A percentile compares a stretch with the other conserved stretches of the same genome.
Conservation (phyloP, 768 basidiomycete genomes). For the Termitomyces sp. region DNA sequence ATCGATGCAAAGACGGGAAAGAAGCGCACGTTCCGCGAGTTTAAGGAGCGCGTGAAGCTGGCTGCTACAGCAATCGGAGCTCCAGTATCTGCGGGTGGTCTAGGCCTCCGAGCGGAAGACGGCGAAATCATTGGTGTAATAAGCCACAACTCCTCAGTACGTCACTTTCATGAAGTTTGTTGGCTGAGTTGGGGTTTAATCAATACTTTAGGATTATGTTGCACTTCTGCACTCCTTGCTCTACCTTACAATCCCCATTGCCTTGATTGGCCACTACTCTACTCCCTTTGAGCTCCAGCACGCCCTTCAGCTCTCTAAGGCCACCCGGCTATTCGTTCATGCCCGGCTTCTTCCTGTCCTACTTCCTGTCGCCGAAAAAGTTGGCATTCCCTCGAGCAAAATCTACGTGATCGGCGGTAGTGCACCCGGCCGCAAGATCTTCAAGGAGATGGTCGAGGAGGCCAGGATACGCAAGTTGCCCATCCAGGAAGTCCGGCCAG, state of each 20-base stretch:
- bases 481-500: slow-evolving; percentile 4
- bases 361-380: slow-evolving; percentile 29
- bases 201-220: slow-evolving; percentile 42
- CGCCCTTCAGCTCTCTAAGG: slow-evolving; percentile 37
- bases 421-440: slow-evolving; percentile 31
- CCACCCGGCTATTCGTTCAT: slow-evolving; percentile 51
- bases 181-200: background rate
- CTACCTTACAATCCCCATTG: slow-evolving; percentile 44
- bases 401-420: slow-evolving; percentile 45
- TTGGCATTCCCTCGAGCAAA: slow-evolving; percentile 28
- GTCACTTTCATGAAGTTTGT: slow-evolving; percentile 13
- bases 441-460: slow-evolving; percentile 33
- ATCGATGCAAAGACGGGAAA: slow-evolving; percentile 51
- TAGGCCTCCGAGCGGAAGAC: slow-evolving; percentile 41
- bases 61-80: slow-evolving; percentile 52
- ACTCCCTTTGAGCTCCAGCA: slow-evolving; percentile 54
- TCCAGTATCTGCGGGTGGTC: slow-evolving; percentile 44
- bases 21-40: slow-evolving; percentile 39
- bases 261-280: slow-evolving; percentile 46
- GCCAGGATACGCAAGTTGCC: slow-evolving; percentile 17
- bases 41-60: slow-evolving; percentile 43
- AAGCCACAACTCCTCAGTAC: slow-evolving; percentile 62
- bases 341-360: slow-evolving; percentile 37
- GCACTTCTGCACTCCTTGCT: slow-evolving; percentile 45
- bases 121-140: slow-evolving; percentile 65